phyloP scores from a whole-genome alignment of 768 basidiomycete genomes.

The Cyclocybe aegerita region DNA sequence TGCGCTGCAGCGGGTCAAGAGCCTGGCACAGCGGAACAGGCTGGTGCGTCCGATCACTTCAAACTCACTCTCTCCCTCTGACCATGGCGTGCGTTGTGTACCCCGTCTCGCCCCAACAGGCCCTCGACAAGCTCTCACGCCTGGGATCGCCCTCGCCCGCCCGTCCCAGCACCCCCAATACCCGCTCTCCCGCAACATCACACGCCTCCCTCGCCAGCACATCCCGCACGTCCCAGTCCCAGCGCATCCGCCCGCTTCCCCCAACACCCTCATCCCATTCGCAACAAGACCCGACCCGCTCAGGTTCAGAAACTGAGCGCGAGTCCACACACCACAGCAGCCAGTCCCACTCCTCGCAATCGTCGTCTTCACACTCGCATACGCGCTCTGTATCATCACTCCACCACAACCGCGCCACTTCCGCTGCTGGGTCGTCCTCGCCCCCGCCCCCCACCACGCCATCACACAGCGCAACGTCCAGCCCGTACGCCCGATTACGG shows the following conservation, averaged over 20 bases:
- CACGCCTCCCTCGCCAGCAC: constrained; percentile 30
- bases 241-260: constrained; percentile 24
- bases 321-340: constrained; percentile 44
- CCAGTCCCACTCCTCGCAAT: constrained; percentile 25
- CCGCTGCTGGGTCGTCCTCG: constrained; percentile 13
- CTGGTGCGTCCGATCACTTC: constrained; percentile 48
- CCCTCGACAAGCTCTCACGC: constrained; percentile 66
- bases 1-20: constrained; percentile 69
- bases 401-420: constrained; percentile 18
- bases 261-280: constrained; percentile 11
- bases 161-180: constrained; percentile 23
- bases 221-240: constrained; percentile 32
- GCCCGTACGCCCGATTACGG: constrained; percentile 18
- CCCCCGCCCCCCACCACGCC: constrained; percentile 12
- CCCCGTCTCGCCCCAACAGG: constrained; percentile 38
- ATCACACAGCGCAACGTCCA: constrained; percentile 4
- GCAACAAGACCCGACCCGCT: constrained; percentile 39
- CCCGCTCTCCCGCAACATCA: constrained; percentile 36
- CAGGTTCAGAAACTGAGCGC: constrained; percentile 83
- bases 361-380: constrained; percentile 19
- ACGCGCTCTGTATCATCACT: constrained; percentile 16
- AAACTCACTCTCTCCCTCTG: constrained; percentile 16
- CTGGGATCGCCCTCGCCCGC: constrained; percentile 56
- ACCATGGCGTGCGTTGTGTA: constrained; percentile 23
- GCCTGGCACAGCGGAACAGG: constrained; percentile 69